Evolutionary conservation across 768 basidiomycete species (phyloP), one percentile per base, ranked within the genome.

Genomic region (Gloeopeniophorella convolvens): DNA sequence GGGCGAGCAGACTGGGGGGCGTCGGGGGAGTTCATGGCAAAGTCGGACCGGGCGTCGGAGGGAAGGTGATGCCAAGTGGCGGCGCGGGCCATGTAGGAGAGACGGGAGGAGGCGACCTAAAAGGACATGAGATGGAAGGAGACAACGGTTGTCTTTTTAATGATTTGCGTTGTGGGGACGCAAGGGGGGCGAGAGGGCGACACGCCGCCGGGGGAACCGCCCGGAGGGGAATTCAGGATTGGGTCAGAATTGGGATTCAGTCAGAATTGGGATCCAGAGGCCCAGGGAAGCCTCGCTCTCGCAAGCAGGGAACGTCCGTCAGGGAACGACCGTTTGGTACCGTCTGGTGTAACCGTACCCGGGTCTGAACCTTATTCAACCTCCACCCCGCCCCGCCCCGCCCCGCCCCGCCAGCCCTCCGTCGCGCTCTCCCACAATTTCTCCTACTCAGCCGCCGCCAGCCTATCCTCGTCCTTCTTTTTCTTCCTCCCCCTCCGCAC

Each of bases 401-500:
- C 30, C 16, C 51, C 30, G 8, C 36, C 43, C 45, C n/a, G 26
- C 32, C 37, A 16, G 34, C 18, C 42, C 18, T 33, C 40, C 27
- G 33, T 44, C 45, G 35, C 28, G 16, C 21, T 42, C 41, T 48
- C 32, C 28, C 52, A 34, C 32, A 43, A 33, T 43, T 32, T 32
- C 44, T 39, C 34, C 32, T 44, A 21, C 35, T 46, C 24, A 20
- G n/a, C 45, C 42, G 30, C 52, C 46, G 32, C 40, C 60, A 62
- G 66, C 67, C 45, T 49, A 55, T 55, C 57, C 56, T 51, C 63
- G 66, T 61, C 61, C 55, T 58, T 60, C 60, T 64, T 63, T 61
- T 55, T 60, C 68, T 68, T 70, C 65, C 66, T 63, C 62, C 41
- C 53, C 32, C 51, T 56, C 60, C 76, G 72, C 67, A 66, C 77